A percentile compares a stretch with the other conserved stretches of the same genome.
Conservation (phyloP, 192 early-diverging fungal species). For the Mortierella claussenii region DNA sequence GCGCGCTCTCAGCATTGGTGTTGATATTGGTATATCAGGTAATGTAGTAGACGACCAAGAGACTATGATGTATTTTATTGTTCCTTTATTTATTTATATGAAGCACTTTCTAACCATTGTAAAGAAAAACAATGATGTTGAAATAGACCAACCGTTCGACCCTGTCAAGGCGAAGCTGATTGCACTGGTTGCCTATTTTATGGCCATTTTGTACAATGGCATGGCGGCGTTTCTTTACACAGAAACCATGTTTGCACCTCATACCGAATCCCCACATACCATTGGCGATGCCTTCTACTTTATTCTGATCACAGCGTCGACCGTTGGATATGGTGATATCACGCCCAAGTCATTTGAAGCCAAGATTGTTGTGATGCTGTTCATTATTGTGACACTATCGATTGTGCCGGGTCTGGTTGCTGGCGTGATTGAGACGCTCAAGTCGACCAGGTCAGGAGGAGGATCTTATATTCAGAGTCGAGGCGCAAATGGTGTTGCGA, state of each 20-base stretch:
- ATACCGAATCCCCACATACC: constrained; percentile 9
- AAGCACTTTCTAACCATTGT: too few relatives aligned
- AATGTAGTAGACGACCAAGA: too few relatives aligned
- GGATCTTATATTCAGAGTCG: constrained; percentile 43
- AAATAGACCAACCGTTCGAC: constrained; percentile 56
- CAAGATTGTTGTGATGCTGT: constrained; percentile 65
- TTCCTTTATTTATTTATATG: too few relatives aligned
- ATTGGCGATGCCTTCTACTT: constrained; percentile 59
- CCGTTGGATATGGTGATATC: constrained; percentile 81
- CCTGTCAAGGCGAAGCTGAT: constrained; percentile 65
- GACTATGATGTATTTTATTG: too few relatives aligned
- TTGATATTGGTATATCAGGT: constrained; percentile 62
- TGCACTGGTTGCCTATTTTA: constrained; percentile 61
- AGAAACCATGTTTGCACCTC: constrained; percentile 61
- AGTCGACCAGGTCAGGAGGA: constrained; percentile 34
- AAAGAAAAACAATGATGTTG: background rate
- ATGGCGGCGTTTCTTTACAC: constrained; percentile 69
- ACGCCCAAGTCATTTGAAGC: constrained; percentile 63
- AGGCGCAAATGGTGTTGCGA: constrained; percentile 21
- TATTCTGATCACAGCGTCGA: constrained; percentile 74
- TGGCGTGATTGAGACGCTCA: constrained; percentile 53
- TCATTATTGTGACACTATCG: constrained; percentile 70
- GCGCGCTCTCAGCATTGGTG: constrained; percentile 64
- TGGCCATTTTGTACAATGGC: constrained; percentile 68
- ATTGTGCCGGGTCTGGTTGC: constrained; percentile 68